Base-by-base conservation (phyloP, 2,329 filamentous ascomycete genomes). In the Aspergillus fumigatiaffinis region DNA sequence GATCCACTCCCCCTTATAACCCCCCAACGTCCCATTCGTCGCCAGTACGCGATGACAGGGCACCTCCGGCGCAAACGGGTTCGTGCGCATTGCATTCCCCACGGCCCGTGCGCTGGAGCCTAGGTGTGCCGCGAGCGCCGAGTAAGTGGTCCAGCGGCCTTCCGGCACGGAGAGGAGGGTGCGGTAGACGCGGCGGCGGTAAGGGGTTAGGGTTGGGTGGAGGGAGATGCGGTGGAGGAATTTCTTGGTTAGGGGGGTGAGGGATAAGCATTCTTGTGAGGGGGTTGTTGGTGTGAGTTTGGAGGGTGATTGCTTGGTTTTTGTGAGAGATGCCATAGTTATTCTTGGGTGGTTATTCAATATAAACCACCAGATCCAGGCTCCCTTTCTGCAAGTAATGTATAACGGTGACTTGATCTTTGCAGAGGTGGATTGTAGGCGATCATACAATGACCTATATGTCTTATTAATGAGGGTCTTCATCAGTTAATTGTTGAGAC, bases 21-120 rank as follows among this genome's bases (percentile, higher is more conserved):
- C 81, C 17, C 81, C 80, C 21, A 84, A 68, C 6, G 69, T 79
- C 12, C 89, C 87, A 52, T 87, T 87, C 44, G 85, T 87, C 5
- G 89, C 89, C 50, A 95, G 83, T 23, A 93, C 88, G 9, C 91
- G 83, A 73, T 95, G 91, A 64, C 91, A 95, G 1, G 91, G 91
- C 4, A 93, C 88, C 35, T 84, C 82, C 0, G 91, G 91, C 14
- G 91, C 91, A 66, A 93, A 95, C 0, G 91, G 91, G 70, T 96
- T 96, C 38, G 76, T 79, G 20, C 88, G 83, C 68, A 95, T 79
- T 1, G 90, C 90, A 58, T 89, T 91, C 17, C 90, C 90, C 4
- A 94, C 84, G 0, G 90, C 90, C 46, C 90, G 81, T 1, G 90
- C 88, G 3, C 88, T 90, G 23, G 89, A 91, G 10, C 78, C 73